phyloP scores from a whole-genome alignment of 345 rosid genomes.

The Camelina sativa region DNA sequence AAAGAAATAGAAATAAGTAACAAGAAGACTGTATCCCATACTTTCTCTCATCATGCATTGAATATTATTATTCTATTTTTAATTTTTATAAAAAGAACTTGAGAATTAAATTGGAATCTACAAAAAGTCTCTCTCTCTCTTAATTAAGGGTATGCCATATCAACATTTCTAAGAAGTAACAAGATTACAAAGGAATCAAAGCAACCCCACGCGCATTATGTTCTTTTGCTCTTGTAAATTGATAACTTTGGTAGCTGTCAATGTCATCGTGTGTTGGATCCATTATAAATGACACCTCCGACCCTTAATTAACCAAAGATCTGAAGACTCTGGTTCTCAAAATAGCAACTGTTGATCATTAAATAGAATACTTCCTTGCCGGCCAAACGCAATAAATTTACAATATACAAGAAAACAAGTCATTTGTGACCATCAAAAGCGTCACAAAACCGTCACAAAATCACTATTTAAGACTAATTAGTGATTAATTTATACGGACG shows the following conservation, averaged over 20 bases:
- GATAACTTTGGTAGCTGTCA: constrained; percentile 40
- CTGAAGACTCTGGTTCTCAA: neutral
- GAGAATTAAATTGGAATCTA: constrained; percentile 19
- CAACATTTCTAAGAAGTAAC: constrained; percentile 35
- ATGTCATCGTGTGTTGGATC: constrained; percentile 39
- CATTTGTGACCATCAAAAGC: too few relatives aligned
- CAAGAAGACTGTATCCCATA: constrained; percentile 43
- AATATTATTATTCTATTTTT: constrained; percentile 4
- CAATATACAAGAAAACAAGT: too few relatives aligned
- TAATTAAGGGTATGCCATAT: constrained; percentile 22
- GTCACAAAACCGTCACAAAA: too few relatives aligned
- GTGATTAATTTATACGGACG: too few relatives aligned
- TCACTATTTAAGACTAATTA: too few relatives aligned
- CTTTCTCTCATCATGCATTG: constrained; percentile 33
- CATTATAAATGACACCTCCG: constrained; percentile 14
- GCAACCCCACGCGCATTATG: constrained; percentile 43
- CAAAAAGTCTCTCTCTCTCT: neutral
- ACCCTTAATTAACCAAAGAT: constrained; percentile 12
- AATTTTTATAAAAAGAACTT: neutral
- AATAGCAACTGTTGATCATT: constrained; percentile 3
- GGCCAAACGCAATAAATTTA: neutral
- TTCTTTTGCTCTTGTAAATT: constrained; percentile 30
- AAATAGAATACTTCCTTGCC: neutral
- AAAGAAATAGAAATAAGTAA: constrained; percentile 14
- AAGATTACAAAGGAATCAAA: constrained; percentile 46